Percentiles rank a stretch among this genome's conserved stretches.
Conservation (phyloP, 2,329 filamentous ascomycete genomes). For the Scedosporium minutisporum region DNA sequence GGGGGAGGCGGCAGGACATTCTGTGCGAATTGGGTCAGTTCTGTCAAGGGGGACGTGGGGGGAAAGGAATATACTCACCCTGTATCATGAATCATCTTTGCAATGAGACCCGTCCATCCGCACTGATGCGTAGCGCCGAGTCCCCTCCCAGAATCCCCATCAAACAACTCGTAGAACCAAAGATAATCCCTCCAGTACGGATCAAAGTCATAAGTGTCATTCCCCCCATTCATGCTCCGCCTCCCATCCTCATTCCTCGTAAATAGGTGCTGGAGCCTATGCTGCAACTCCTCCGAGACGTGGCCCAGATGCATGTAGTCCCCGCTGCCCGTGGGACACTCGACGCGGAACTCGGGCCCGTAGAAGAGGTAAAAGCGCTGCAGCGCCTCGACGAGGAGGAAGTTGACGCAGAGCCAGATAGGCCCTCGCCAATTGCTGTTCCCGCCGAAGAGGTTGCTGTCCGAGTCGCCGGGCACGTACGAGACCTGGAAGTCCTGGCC, state of each 20-base stretch:
- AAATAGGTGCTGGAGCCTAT: constrained; percentile 87
- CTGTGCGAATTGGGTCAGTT: constrained; percentile 29
- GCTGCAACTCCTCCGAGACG: constrained; percentile 89
- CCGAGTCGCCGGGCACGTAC: constrained; percentile 92
- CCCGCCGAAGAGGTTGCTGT: constrained; percentile 88
- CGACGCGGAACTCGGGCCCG: constrained; percentile 75
- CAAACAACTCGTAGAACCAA: constrained; percentile 98
- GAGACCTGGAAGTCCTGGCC: constrained; percentile 79
- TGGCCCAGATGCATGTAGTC: constrained; percentile 94
- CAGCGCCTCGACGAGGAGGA: constrained; percentile 86
- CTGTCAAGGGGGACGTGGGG: background rate
- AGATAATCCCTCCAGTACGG: constrained; percentile 85
- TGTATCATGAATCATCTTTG: constrained; percentile 95
- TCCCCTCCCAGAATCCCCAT: constrained; percentile 81
- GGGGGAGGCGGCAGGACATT: constrained; percentile 79
- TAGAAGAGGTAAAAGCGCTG: constrained; percentile 96
- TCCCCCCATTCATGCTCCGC: constrained; percentile 78
- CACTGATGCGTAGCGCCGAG: constrained; percentile 90
- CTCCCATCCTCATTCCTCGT: constrained; percentile 74
- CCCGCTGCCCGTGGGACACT: constrained; percentile 70
- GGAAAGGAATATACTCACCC: constrained; percentile 51
- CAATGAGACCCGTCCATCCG: constrained; percentile 91
- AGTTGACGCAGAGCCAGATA: constrained; percentile 95
- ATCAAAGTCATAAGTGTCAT: constrained; percentile 81
- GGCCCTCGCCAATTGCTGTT: constrained; percentile 98